These are phyloP conservation scores for Skeletonema potamos DNA, from an alignment of 108 stramenopile species.

Conservation along the genomic window DNA sequence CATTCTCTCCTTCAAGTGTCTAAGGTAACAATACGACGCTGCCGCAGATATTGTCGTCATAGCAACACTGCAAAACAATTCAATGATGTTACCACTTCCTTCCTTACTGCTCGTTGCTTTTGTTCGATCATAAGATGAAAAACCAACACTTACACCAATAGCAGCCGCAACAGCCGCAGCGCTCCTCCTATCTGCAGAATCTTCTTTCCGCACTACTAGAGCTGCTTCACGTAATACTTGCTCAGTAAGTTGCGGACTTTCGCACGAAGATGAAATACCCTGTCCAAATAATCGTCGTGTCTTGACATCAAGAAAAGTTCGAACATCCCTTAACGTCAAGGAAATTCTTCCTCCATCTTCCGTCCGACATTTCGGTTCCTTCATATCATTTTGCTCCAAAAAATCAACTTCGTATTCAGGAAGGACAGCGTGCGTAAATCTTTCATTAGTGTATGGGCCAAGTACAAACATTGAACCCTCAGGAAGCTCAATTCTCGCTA, in stretches of 20 bases:
- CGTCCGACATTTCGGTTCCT: constrained; percentile 19
- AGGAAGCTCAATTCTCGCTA: constrained; percentile 55
- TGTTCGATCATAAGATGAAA: constrained; percentile 3
- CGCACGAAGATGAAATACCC: constrained; percentile 38
- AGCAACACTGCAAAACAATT: constrained; percentile 14
- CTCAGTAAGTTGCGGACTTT: background rate
- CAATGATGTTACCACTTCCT: constrained; percentile 12
- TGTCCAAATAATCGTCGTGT: constrained; percentile 66
- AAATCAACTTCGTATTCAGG: constrained; percentile 36
- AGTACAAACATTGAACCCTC: constrained; percentile 75
- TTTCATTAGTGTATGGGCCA: constrained; percentile 65
- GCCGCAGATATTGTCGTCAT: constrained; percentile 14
- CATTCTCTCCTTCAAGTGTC: constrained; percentile 12
- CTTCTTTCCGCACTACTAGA: constrained; percentile 11
- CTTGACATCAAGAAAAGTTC: constrained; percentile 59
- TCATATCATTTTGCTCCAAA: background rate
- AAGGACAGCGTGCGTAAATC: constrained; percentile 74
- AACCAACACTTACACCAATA: constrained; percentile 39
- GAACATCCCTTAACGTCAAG: constrained; percentile 68
- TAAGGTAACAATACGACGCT: constrained; percentile 34
- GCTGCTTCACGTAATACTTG: constrained; percentile 15
- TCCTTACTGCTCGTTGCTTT: background rate
- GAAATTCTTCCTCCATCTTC: constrained; percentile 52
- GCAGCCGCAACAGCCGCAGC: constrained; percentile 36
- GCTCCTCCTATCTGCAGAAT: constrained; percentile 38